A percentile compares a stretch with the other conserved stretches of the same genome.
These are phyloP conservation scores for Helotiales sp. DNA, from an alignment of 2,329 filamentous ascomycete genomes.

Conservation along the genomic window DNA sequence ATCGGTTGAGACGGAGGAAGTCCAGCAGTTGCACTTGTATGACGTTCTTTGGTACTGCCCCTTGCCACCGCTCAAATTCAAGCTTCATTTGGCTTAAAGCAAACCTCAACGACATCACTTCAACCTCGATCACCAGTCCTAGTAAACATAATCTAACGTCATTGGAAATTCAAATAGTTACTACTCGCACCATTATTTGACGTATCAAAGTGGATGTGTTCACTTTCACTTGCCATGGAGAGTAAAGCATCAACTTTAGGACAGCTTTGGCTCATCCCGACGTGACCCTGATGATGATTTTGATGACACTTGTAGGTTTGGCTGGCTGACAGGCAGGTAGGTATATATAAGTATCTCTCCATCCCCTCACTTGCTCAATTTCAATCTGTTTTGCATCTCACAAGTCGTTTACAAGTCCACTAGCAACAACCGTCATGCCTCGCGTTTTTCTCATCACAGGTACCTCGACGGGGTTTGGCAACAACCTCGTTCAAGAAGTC, in stretches of 20 bases:
- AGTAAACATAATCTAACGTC: background rate
- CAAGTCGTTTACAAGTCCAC: too few relatives aligned
- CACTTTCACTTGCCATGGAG: background rate
- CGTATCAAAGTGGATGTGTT: background rate
- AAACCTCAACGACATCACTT: background rate
- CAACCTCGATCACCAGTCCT: background rate
- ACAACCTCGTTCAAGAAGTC: constrained; percentile 47
- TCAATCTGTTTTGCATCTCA: too few relatives aligned
- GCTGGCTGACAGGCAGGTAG: too few relatives aligned
- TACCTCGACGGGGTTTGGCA: constrained; percentile 54
- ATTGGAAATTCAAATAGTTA: background rate
- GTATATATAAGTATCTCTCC: too few relatives aligned
- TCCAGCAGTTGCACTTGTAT: too few relatives aligned
- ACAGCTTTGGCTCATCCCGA: background rate
- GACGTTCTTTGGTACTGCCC: background rate
- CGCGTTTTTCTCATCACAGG: constrained; percentile 56
- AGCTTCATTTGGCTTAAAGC: background rate
- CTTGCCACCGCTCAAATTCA: background rate
- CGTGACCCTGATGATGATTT: background rate
- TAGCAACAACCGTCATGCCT: too few relatives aligned
- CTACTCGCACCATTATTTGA: background rate
- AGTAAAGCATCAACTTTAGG: background rate
- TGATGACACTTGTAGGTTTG: too few relatives aligned
- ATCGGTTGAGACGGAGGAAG: background rate
- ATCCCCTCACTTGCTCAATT: too few relatives aligned